phyloP scores from a whole-genome alignment of 2,329 filamentous ascomycete genomes.

The Aspergillus fructus region DNA sequence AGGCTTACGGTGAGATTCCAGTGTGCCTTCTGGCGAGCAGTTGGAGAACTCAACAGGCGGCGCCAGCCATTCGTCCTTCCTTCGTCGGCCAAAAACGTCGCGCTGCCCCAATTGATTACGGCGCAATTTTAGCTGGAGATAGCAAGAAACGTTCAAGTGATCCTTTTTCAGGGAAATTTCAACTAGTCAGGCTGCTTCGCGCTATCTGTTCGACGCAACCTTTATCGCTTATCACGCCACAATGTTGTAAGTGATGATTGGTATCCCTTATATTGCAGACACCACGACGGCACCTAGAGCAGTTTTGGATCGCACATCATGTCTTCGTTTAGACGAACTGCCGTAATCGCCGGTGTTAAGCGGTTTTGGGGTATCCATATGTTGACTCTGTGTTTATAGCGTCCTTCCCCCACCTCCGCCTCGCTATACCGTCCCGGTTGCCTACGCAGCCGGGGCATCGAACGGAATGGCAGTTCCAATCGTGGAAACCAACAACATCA shows the following conservation, averaged over 20 bases:
- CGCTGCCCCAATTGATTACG: neutral
- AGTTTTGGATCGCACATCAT: neutral
- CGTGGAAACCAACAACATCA: conserved; percentile 90
- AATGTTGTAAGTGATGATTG: conserved; percentile 11
- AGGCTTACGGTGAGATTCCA: neutral
- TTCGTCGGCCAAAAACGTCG: neutral
- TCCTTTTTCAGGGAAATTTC: neutral
- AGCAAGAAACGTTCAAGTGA: neutral
- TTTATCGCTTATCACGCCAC: conserved; percentile 1
- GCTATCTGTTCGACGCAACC: neutral
- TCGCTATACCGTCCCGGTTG: conserved; percentile 73
- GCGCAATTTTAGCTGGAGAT: neutral
- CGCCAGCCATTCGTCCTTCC: neutral
- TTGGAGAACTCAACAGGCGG: neutral
- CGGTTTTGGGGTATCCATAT: neutral
- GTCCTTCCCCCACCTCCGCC: conserved; percentile 81
- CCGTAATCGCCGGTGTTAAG: neutral
- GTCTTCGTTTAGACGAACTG: neutral
- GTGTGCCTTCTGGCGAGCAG: neutral
- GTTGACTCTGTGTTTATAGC: conserved; percentile 44
- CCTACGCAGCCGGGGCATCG: conserved; percentile 70
- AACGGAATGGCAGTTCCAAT: conserved; percentile 69
- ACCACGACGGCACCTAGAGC: neutral
- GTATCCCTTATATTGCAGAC: conserved; percentile 1
- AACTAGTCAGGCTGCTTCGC: neutral